These are phyloP conservation scores for Serendipita indica DNA, from an alignment of 768 basidiomycete species.

Conservation along the genomic window DNA sequence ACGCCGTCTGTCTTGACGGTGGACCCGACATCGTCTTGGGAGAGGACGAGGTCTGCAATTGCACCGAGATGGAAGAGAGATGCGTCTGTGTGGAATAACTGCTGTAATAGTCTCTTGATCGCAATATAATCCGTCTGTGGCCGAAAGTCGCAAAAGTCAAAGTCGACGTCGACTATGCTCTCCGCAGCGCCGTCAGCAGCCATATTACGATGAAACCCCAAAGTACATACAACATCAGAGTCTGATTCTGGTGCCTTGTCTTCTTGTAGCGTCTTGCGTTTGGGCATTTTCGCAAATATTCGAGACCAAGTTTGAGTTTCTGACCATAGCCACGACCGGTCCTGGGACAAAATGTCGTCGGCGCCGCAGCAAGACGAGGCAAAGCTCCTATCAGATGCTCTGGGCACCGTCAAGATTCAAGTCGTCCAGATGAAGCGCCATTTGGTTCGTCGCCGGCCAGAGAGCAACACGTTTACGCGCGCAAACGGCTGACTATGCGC, in stretches of 20 bases:
- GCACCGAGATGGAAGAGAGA: conserved; percentile 53
- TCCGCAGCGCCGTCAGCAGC: conserved; percentile 18
- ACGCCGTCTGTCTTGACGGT: conserved; percentile 85
- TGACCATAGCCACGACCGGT: background rate
- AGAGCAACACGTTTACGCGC: conserved; percentile 8
- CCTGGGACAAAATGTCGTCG: background rate
- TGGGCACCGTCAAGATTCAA: conserved; percentile 78
- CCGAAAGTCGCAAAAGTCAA: conserved; percentile 87
- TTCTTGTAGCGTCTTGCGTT: conserved; percentile 30
- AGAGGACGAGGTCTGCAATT: conserved; percentile 64
- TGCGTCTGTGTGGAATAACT: conserved; percentile 54
- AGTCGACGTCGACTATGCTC: conserved; percentile 71
- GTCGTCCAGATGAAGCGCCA: conserved; percentile 91
- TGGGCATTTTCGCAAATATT: conserved; percentile 31
- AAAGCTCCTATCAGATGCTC: conserved; percentile 69
- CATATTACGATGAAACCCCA: background rate
- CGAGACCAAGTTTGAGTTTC: conserved; percentile 19
- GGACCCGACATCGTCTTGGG: conserved; percentile 63
- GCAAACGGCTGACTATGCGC: no score
- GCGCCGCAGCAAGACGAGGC: conserved; percentile 29
- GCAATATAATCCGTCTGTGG: conserved; percentile 74
- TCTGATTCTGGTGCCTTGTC: conserved; percentile 27
- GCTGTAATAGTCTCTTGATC: conserved; percentile 29
- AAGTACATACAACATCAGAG: conserved; percentile 29
- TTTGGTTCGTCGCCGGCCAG: conserved; percentile 40